Evolutionary conservation across 1,139 yeast species (phyloP), one percentile per base, ranked within the genome.

Genomic region (Nematodospora anomalae): DNA sequence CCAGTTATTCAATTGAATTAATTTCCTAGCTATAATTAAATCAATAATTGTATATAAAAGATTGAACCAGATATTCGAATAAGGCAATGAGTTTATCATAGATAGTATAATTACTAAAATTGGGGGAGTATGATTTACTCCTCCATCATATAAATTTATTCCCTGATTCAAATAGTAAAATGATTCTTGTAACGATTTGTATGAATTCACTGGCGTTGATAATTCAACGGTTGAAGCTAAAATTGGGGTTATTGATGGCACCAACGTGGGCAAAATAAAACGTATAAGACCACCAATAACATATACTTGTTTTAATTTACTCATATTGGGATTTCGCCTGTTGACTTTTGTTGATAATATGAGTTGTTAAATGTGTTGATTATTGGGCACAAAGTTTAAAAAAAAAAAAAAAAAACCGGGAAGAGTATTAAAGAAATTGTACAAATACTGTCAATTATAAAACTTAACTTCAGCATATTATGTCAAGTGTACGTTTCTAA

Each of bases 41-140:
- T 77, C 83, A 16, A 62, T 43, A 3, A 53, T 34, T 0, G 80
- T 65, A 49, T 56, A 83, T 37, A 63, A 47, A 31, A 60, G 49
- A 47, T 65, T 57, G 46, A 62, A 62, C 20, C 46, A 43, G 5
- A 51, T 32, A 4, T 39, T 31, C 18, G 50, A 40, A 25, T 47
- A 48, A 3, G 67, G 55, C 9, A 71, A 41, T 16, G 63, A 48
- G 15, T 58, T 46, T 12, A 79, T 43, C 3, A 67, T 42, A 21
- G 69, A 65, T 45, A 83, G 65, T 8, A 78, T 46, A 4, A 71
- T 64, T 36, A 87, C 71, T 28, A 86, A 53, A 23, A 90, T 55
- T 1, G 96, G 96, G 4, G 95, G 74, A 53, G 88, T 95, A 57
- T 89, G 94, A 32, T 84, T 87, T 21, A 87, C 81, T 2, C 96